Evolutionary conservation across 768 basidiomycete genomes (phyloP), one percentile per base, ranked within the genome.

Genomic region (Kwoniella pini): DNA sequence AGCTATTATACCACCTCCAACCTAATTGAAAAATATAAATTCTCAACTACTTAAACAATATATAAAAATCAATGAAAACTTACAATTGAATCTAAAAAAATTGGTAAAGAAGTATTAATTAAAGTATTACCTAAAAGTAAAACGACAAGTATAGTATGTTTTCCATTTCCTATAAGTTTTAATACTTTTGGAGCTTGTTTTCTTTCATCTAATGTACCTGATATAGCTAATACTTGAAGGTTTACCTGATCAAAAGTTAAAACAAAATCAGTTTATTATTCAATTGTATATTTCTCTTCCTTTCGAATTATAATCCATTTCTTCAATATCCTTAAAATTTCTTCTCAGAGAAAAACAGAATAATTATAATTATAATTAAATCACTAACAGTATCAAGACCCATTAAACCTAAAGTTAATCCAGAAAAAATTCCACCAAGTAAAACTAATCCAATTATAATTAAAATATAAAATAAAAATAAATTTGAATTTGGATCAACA

Each of bases 1-100:
- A 12, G 73, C 73, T 21, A 75, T 72, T 60, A 62, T 64, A 4
- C 73, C 73, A 19, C 73, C 73, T 27, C 73, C 73, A 36, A 74
- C 68, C 72, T 74, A 49, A n/a, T n/a, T n/a, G n/a, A n/a, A n/a
- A n/a, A n/a, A n/a, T n/a, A n/a, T n/a, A n/a, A n/a, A n/a, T n/a
- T n/a, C n/a, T n/a, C n/a, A n/a, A n/a, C n/a, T n/a, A n/a, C n/a
- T n/a, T n/a, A n/a, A n/a, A n/a, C n/a, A n/a, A n/a, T n/a, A n/a
- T n/a, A n/a, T n/a, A n/a, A n/a, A n/a, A n/a, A n/a, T n/a, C n/a
- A n/a, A n/a, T n/a, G n/a, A n/a, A n/a, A n/a, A 57, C 67, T 21
- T 28, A 75, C 73, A 31, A 75, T 70, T 0, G 68, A 63, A 46
- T 75, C 73, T 22, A 75, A 55, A 31, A 75, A 75, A 21, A 75